Evolutionary conservation across 1,139 yeast species (phyloP), one percentile per base, ranked within the genome.

Genomic region (Geotrichum fermentans): DNA sequence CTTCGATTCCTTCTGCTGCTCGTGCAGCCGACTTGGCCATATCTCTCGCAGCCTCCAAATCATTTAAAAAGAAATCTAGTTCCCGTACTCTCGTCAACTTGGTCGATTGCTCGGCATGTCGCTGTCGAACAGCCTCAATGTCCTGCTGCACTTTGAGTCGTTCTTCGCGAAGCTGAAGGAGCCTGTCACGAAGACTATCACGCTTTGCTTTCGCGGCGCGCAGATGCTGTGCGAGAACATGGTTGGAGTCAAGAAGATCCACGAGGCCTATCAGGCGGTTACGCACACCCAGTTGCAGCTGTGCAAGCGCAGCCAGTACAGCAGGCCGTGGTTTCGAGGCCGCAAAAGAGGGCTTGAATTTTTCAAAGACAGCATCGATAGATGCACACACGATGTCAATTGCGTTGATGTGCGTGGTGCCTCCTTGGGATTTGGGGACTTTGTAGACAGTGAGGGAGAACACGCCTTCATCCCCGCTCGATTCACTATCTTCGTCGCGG

Each of bases 351-450:
- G 13, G 17, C 24, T 13, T 40, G 20, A 37, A 35, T 13, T 38
- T 29, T 14, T 52, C 54, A 32, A 59, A 49, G 7, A 53, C 35
- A 17, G 58, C 56, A 13, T 50, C 40, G 17, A 56, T 52, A 2
- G 53, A 49, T 36, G 57, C 59, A 0, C 57, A 48, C 11, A 58
- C 55, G n/a, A 61, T 54, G 40, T 61, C 64, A n/a, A 59, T 51
- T 2, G 60, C 62, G 33, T 58, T 61, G 33, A 60, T 36, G 6
- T 34, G 32, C 0, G 43, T 22, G 2, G 47, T 45, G 6, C 52
- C 52, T 11, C 49, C 49, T 11, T 37, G 33, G 11, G 40, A 20
- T 22, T 46, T 42, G 29, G 52, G 49, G 10, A 46, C 32, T 28
- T 49, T 49, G 41, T 45, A 41, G 16, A 49, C 49, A 33, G 49